Percentiles rank a stretch among this genome's conserved stretches.
Evolutionary conservation across 2,329 filamentous ascomycete genomes (phyloP).

Genomic region (Talaromyces sp.): DNA sequence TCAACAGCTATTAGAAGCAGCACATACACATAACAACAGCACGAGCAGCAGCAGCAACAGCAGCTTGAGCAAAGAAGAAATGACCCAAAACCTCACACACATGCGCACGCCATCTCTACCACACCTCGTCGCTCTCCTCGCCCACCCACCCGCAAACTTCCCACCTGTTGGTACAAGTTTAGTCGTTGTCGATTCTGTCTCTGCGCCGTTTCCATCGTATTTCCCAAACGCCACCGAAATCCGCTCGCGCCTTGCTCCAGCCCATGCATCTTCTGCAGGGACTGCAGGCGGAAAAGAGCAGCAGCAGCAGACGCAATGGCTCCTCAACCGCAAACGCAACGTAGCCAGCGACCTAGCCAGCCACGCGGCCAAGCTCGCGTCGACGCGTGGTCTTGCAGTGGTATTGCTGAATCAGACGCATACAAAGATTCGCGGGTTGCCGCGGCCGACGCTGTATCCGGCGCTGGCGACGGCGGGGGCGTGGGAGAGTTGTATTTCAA

Average conservation of each 20-base stretch:
- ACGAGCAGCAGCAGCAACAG: too few species aligned
- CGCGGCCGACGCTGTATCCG: slow-evolving; percentile 65
- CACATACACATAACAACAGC: too few species aligned
- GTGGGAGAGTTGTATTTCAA: slow-evolving; percentile 76
- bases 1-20: slow-evolving; percentile 27
- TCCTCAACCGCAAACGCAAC: slow-evolving; percentile 43
- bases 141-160: slow-evolving; percentile 60
- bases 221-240: slow-evolving; percentile 59
- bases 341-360: slow-evolving; percentile 63
- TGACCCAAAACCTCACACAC: slow-evolving; percentile 50
- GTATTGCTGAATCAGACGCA: slow-evolving; percentile 74
- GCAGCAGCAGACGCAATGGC: slow-evolving; percentile 37
- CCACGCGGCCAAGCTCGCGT: slow-evolving; percentile 65
- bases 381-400: slow-evolving; percentile 66
- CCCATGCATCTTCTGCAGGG: slow-evolving; percentile 27
- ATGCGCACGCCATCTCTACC: slow-evolving; percentile 56
- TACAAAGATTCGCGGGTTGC: slow-evolving; percentile 68
- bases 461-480: slow-evolving; percentile 64
- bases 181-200: slow-evolving; percentile 73
- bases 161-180: slow-evolving; percentile 62
- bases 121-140: slow-evolving; percentile 67
- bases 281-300: slow-evolving; percentile 17
- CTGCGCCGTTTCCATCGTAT: slow-evolving; percentile 69
- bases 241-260: slow-evolving; percentile 21
- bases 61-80: slow-evolving; percentile 1